Conservation (phyloP, 2,329 filamentous ascomycete species). For the Apiospora saccharicola region DNA sequence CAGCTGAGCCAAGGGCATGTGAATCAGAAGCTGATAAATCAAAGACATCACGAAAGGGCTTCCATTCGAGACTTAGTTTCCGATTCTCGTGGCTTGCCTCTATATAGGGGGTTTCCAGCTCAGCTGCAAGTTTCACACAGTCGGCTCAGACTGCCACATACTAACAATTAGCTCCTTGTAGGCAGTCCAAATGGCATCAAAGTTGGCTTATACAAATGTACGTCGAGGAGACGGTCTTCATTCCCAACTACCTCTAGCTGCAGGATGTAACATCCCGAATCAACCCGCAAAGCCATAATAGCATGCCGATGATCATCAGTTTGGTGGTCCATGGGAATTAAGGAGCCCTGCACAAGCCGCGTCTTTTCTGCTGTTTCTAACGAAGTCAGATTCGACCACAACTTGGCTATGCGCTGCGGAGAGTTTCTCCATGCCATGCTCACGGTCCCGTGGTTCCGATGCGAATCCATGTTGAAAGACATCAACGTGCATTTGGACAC, state of each 20-base stretch:
- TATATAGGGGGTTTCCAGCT: background rate
- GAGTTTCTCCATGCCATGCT: background rate
- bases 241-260: background rate
- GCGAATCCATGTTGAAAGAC: slow-evolving; percentile 3
- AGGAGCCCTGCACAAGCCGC: background rate
- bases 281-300: background rate
- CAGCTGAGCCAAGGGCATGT: background rate
- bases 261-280: background rate
- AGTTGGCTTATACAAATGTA: background rate
- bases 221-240: background rate
- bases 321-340: background rate
- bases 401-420: background rate
- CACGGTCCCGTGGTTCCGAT: background rate
- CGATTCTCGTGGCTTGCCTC: slow-evolving; percentile 1
- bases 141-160: background rate
- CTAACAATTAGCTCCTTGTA: background rate
- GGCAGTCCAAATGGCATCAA: background rate
- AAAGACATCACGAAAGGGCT: background rate
- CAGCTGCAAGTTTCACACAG: slow-evolving; percentile 16
- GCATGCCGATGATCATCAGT: background rate
- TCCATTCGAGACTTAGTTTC: background rate
- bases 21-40: slow-evolving; percentile 1
- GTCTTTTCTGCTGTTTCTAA: background rate
- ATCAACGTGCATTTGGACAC: background rate
- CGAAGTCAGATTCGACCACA: background rate